Base-by-base conservation (phyloP, 1,284 basidiomycete species). In the Albatrellus sp. region DNA sequence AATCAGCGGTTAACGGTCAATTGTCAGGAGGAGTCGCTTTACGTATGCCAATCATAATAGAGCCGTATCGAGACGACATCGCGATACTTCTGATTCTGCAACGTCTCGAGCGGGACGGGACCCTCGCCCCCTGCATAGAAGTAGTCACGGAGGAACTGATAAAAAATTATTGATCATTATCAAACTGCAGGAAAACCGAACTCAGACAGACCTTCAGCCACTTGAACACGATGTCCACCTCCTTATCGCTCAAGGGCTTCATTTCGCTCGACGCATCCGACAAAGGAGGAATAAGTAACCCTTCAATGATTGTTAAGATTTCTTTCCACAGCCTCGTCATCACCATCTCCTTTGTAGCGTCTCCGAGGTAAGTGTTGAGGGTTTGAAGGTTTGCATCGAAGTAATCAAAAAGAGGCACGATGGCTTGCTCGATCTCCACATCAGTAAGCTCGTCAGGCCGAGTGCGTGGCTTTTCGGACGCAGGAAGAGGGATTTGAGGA, bases 261-360 rank as follows among this genome's bases (percentile, higher is more conserved):
- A 98, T 88, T 46, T 89, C 84, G 45, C 90, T 91, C 8, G 83
- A 72, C n/a, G 79, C 69, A 51, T 96, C 91, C 5, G 87, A 90
- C 45, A 99, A 64, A 1, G 93, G 90, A 2, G 96, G 96, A 4
- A 98, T 81, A 44, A 98, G 76, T 55, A 98, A 66, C 6, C 78
- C 79, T 60, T 98, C 96, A 49, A 98, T 77, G 12, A 90, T 80
- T 36, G 70, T 73, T 52, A 98, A 62, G 46, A 99, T 86, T 63
- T 98, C 93, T 66, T 98, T 98, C 96, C 96, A 99, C 39, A 96
- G 76, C 50, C 85, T 78, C 40, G 80, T 80, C 80, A 98, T 91
- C 46, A 98, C 91, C 69, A 84, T 84, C 60, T 92, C 85, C 65
- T 92, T 90, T 45, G 88, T 85, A n/a, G 73, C 72, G 30, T 85